A percentile compares a stretch with the other conserved stretches of the same genome.
phyloP scores from a whole-genome alignment of 306 rosid genomes.

The Ammopiptanthus mongolicus region DNA sequence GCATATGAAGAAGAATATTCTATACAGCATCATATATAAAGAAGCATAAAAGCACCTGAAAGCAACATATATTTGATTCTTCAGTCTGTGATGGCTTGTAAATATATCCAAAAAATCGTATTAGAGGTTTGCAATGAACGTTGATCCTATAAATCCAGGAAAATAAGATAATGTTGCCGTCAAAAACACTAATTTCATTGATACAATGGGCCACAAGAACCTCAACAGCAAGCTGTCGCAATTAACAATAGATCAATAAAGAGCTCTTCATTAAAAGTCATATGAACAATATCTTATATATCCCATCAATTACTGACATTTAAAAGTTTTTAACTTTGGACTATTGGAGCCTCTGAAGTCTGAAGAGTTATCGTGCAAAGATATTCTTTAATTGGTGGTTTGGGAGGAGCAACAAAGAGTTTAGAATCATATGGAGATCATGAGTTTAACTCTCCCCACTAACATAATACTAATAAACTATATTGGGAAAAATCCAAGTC shows the following conservation, averaged over 20 bases:
- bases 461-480: too few relatives aligned
- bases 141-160: slow-evolving; percentile 6
- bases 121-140: background rate
- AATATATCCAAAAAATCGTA: background rate
- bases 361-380: background rate
- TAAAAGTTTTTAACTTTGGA: background rate
- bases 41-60: slow-evolving; percentile 17
- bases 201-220: background rate
- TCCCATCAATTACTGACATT: background rate
- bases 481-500: too few relatives aligned
- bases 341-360: background rate
- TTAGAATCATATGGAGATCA: too few relatives aligned
- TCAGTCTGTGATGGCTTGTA: background rate
- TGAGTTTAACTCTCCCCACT: too few relatives aligned
- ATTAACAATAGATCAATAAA: background rate
- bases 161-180: background rate
- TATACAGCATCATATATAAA: background rate
- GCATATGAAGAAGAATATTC: slow-evolving; percentile 30
- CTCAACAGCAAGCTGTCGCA: background rate
- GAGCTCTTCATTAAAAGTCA: background rate
- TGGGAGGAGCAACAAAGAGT: too few relatives aligned
- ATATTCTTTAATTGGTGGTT: background rate
- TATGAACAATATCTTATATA: background rate
- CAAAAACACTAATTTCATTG: background rate
- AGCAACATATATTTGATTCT: background rate